phyloP scores from a whole-genome alignment of 2,329 filamentous ascomycete species.

The Colletotrichum spinosum region DNA sequence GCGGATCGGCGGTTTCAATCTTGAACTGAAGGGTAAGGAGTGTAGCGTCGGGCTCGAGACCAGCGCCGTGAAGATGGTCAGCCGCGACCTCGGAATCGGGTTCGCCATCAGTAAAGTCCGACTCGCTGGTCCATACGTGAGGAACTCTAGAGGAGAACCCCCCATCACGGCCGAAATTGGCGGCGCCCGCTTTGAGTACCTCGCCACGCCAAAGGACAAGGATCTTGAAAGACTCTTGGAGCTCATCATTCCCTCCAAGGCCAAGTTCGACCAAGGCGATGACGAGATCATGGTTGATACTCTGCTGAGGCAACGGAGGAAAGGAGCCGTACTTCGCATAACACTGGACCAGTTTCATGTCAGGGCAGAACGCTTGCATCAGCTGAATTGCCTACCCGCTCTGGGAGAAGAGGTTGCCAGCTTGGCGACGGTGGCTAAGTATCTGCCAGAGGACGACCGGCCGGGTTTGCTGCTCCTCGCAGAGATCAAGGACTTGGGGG shows the following conservation, averaged over 20 bases:
- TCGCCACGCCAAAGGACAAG: slow-evolving; percentile 77
- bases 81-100: slow-evolving; percentile 77
- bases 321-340: slow-evolving; percentile 84
- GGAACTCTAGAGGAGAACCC: slow-evolving; percentile 63
- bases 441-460: slow-evolving; percentile 93
- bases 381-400: slow-evolving; percentile 74
- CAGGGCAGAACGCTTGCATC: slow-evolving; percentile 70
- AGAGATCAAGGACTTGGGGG: slow-evolving; percentile 72
- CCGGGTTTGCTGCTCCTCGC: slow-evolving; percentile 86
- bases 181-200: slow-evolving; percentile 78
- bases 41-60: slow-evolving; percentile 81
- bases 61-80: slow-evolving; percentile 84
- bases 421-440: slow-evolving; percentile 90
- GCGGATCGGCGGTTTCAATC: slow-evolving; percentile 79
- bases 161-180: slow-evolving; percentile 72
- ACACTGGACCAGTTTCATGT: slow-evolving; percentile 74
- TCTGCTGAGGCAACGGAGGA: slow-evolving; percentile 84
- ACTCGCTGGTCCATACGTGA: slow-evolving; percentile 76
- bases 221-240: slow-evolving; percentile 87
- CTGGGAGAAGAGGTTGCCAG: slow-evolving; percentile 84
- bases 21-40: slow-evolving; percentile 81
- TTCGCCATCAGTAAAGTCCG: slow-evolving; percentile 81
- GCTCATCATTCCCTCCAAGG: slow-evolving; percentile 90
- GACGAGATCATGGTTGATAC: slow-evolving; percentile 97
- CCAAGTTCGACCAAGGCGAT: slow-evolving; percentile 85